These are phyloP conservation scores for Gracilaria vermiculophylla DNA, from an alignment of 23 red algal species.

Conservation along the genomic window DNA sequence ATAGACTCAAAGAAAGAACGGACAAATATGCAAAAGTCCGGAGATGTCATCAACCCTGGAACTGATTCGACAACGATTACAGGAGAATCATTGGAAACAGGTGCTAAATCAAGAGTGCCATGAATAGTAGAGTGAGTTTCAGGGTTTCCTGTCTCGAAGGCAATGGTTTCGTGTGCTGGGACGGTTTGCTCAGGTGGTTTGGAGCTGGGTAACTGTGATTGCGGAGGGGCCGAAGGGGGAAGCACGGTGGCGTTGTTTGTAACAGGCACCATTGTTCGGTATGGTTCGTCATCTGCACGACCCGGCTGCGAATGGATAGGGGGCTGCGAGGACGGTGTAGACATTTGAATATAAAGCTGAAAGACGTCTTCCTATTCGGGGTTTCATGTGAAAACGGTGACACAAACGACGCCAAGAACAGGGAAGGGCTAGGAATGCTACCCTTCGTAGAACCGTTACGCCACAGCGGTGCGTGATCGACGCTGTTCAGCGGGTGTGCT, in stretches of 20 bases:
- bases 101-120: slow-evolving; percentile 14
- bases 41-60: slow-evolving; percentile 73
- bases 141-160: slow-evolving; percentile 63
- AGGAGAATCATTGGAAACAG: background rate
- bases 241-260: background rate
- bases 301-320: background rate
- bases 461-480: background rate
- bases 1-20: slow-evolving; percentile 46
- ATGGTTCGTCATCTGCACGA: background rate
- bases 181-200: background rate
- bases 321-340: background rate
- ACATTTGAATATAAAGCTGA: background rate
- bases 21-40: slow-evolving; percentile 71
- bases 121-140: slow-evolving; percentile 21
- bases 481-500: too few species aligned
- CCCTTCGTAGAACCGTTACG: background rate
- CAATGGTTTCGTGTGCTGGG: background rate
- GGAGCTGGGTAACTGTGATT: background rate
- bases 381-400: slow-evolving; percentile 19
- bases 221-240: background rate
- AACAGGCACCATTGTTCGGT: background rate
- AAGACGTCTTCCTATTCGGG: background rate
- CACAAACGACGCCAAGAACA: background rate
- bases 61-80: slow-evolving; percentile 62
- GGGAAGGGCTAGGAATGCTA: too few species aligned